These are phyloP conservation scores for Nemania bipapillata DNA, from an alignment of 2,329 filamentous ascomycete species.

Conservation along the genomic window DNA sequence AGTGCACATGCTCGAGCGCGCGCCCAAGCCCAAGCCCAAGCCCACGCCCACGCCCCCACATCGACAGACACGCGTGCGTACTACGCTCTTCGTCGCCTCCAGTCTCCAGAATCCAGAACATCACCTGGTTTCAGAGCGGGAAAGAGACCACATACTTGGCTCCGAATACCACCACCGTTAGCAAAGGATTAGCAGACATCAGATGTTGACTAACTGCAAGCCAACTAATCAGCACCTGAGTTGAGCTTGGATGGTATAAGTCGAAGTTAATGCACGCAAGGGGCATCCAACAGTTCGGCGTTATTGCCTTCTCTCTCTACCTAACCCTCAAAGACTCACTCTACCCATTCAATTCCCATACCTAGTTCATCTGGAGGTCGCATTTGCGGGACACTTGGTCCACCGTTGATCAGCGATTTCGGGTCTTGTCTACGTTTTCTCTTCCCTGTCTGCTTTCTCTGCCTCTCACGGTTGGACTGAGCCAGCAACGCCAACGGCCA, in stretches of 20 bases:
- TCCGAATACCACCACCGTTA: conserved; percentile 3
- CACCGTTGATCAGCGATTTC: conserved; percentile 35
- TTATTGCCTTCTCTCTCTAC: background rate
- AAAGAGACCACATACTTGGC: background rate
- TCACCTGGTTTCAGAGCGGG: background rate
- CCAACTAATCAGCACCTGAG: background rate
- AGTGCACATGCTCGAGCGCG: conserved; percentile 69
- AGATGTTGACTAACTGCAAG: conserved; percentile 19
- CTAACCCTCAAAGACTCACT: background rate
- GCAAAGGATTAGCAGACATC: conserved; percentile 9
- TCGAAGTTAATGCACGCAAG: conserved; percentile 10
- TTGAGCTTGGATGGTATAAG: conserved; percentile 18
- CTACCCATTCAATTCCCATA: background rate
- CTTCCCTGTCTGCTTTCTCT: conserved; percentile 5
- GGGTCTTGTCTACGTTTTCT: conserved; percentile 15
- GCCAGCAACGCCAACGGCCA: background rate
- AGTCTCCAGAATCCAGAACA: too few species aligned
- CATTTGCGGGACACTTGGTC: conserved; percentile 42
- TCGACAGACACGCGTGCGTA: background rate
- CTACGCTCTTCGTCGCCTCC: conserved; percentile 2
- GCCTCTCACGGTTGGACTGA: conserved; percentile 3
- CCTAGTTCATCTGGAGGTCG: conserved; percentile 31
- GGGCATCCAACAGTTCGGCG: conserved; percentile 1
- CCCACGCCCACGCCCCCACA: background rate
- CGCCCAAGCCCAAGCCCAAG: conserved; percentile 66